Evolutionary conservation across 148 eudicot species (phyloP), one percentile per base, ranked within the genome.

Genomic region (Vaccinium corymbosum): DNA sequence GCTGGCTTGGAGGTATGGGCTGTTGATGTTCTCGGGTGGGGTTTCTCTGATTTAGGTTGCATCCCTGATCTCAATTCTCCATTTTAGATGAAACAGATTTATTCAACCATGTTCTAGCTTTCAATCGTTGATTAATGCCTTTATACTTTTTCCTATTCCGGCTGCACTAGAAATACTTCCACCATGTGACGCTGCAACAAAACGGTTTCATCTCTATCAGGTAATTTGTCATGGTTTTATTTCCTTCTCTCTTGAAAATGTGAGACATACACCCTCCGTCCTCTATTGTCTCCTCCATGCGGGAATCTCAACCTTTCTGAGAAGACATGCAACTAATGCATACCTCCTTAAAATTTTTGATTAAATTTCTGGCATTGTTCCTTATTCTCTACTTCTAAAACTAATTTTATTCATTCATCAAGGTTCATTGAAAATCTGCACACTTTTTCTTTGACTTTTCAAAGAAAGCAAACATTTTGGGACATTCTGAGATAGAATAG

Each of bases 11-110:
- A 95, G 89, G 84, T 88, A 84, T 95, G 98, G 98, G 98, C 98
- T 3, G 80, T 95, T 72, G 98, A 95, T 85, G 85, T 95, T 82
- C 98, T 95, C 74, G 98, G 98, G 72, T 95, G 98, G 98, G 97
- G 97, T 20, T 95, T 95, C 89, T 95, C 98, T 78, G 95, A 94
- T 82, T 87, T 95, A 90, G 98, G 98, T 95, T n/a, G n/a, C 12
- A 74, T 76, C 76, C 27, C 79, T 38, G 35, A 16, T 83, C 76
- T 81, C 46, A 73, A 15, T 72, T 61, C 32, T 80, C 50, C 50
- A 0, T 72, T 72, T 72, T 16, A 17, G n/a, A 16, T 38, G 20
- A 1, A 35, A 7, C 17, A 6, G 50, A 72, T 11, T 72, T 5
- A 16, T 29, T 71, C 3, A 9, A 72, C 25, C 3, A 13, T 68